Evolutionary conservation across 305 asterid genomes (phyloP).

Genomic region (Andrographis paniculata): DNA sequence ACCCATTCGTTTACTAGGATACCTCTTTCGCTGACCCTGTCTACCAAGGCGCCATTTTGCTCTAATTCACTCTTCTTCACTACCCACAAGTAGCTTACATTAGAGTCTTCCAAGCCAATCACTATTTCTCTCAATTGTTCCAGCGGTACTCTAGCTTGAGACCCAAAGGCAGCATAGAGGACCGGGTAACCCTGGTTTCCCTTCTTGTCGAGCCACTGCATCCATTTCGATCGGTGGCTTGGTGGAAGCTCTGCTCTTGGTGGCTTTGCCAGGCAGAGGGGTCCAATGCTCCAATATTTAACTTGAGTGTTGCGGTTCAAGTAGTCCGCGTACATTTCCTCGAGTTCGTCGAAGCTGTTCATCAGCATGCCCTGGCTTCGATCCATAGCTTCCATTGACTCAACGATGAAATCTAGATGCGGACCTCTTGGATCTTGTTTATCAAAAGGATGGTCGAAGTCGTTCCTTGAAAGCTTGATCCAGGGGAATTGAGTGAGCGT

Average conservation of each 20-base stretch:
- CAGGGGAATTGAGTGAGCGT: conserved; percentile 29
- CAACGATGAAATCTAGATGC: conserved; percentile 26
- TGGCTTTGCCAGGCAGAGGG: conserved; percentile 34
- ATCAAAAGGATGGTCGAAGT: conserved; percentile 29
- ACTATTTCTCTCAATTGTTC: conserved; percentile 44
- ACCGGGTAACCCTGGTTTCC: conserved; percentile 25
- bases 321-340: conserved; percentile 25
- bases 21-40: conserved; percentile 23
- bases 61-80: conserved; percentile 17
- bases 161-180: conserved; percentile 57
- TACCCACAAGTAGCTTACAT: conserved; percentile 53
- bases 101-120: conserved; percentile 33
- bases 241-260: not conserved
- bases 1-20: conserved; percentile 35
- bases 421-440: conserved; percentile 30
- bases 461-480: conserved; percentile 42
- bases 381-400: conserved; percentile 1
- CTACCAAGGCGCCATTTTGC: conserved; percentile 12
- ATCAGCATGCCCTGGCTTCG: conserved; percentile 38
- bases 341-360: conserved; percentile 52
- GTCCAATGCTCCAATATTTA: conserved; percentile 43
- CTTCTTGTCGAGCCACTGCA: conserved; percentile 49
- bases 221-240: conserved; percentile 22
- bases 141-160: conserved; percentile 49
- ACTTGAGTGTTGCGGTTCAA: conserved; percentile 3